phyloP scores from a whole-genome alignment of 2,329 filamentous ascomycete species.

The Trichoderma sp. region DNA sequence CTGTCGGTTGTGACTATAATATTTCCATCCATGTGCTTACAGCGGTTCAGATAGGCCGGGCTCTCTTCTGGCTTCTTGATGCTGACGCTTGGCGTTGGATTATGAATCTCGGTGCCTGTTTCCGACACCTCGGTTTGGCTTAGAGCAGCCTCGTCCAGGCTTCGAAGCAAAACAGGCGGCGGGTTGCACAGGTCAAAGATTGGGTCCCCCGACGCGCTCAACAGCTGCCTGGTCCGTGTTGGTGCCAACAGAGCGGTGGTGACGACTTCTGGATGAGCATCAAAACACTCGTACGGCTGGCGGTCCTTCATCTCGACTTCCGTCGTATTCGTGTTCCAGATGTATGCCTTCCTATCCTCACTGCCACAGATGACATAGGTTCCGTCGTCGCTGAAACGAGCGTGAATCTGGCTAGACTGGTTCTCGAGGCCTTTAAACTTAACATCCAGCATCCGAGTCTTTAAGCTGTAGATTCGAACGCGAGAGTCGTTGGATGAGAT shows the following conservation, averaged over 20 bases:
- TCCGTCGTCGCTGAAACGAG: conserved; percentile 82
- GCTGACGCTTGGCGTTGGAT: conserved; percentile 28
- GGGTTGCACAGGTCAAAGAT: conserved; percentile 97
- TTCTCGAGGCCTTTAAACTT: conserved; percentile 95
- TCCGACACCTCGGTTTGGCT: conserved; percentile 43
- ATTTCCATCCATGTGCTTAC: conserved; percentile 74
- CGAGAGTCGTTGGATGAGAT: conserved; percentile 95
- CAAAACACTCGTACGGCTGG: conserved; percentile 81
- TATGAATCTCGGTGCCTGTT: conserved; percentile 31
- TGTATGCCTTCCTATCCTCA: conserved; percentile 85
- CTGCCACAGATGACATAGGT: conserved; percentile 88
- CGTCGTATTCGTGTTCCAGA: conserved; percentile 63
- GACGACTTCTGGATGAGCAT: conserved; percentile 84
- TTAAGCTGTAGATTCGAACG: conserved; percentile 83
- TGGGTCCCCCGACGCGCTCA: conserved; percentile 81
- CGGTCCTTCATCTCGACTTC: conserved; percentile 73
- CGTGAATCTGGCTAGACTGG: conserved; percentile 83
- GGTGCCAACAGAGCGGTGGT: conserved; percentile 89
- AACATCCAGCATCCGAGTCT: conserved; percentile 78
- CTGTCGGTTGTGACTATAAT: conserved; percentile 92
- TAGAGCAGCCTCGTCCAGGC: conserved; percentile 59
- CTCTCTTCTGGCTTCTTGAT: conserved; percentile 60
- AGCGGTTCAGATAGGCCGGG: conserved; percentile 74
- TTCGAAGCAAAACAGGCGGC: conserved; percentile 79
- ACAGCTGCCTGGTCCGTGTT: conserved; percentile 68